These are phyloP conservation scores for Simplicillium aogashimaense DNA, from an alignment of 2,329 filamentous ascomycete species.

Conservation along the genomic window DNA sequence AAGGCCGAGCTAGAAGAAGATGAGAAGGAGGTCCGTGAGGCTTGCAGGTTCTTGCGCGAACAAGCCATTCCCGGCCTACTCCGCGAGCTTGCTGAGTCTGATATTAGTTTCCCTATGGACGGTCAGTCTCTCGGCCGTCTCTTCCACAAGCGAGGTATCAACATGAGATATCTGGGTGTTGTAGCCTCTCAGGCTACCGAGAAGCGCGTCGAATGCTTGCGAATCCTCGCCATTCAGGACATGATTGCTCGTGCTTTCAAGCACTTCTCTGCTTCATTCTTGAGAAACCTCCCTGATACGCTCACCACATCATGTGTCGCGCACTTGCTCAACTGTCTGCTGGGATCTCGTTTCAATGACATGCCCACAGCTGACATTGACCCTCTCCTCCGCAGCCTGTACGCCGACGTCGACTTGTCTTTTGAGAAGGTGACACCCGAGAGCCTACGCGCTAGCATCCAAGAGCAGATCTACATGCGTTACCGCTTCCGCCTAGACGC, in stretches of 20 bases:
- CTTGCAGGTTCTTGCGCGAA: constrained; percentile 66
- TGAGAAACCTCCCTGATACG: constrained; percentile 69
- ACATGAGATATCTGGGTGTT: constrained; percentile 89
- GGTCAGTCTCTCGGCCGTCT: constrained; percentile 82
- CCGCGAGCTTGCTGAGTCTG: constrained; percentile 79
- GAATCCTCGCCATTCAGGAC: constrained; percentile 72
- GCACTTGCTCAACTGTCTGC: constrained; percentile 87
- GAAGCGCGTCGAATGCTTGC: constrained; percentile 66
- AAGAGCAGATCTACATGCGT: constrained; percentile 59
- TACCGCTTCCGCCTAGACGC: constrained; percentile 67
- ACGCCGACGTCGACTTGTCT: constrained; percentile 69
- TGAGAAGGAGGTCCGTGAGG: constrained; percentile 78
- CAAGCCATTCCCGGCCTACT: constrained; percentile 78
- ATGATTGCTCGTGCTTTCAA: constrained; percentile 96
- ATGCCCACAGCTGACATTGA: constrained; percentile 73
- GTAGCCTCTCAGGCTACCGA: constrained; percentile 63
- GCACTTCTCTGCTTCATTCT: constrained; percentile 71
- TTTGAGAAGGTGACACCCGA: constrained; percentile 75
- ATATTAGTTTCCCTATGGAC: constrained; percentile 97
- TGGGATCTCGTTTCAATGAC: constrained; percentile 68
- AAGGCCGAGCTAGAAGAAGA: constrained; percentile 75
- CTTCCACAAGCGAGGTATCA: constrained; percentile 94
- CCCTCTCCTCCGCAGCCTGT: constrained; percentile 61
- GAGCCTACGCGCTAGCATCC: constrained; percentile 57
- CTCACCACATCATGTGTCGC: constrained; percentile 72